Conservation (phyloP, 1,284 basidiomycete genomes). For the Retiboletus fuscus region DNA sequence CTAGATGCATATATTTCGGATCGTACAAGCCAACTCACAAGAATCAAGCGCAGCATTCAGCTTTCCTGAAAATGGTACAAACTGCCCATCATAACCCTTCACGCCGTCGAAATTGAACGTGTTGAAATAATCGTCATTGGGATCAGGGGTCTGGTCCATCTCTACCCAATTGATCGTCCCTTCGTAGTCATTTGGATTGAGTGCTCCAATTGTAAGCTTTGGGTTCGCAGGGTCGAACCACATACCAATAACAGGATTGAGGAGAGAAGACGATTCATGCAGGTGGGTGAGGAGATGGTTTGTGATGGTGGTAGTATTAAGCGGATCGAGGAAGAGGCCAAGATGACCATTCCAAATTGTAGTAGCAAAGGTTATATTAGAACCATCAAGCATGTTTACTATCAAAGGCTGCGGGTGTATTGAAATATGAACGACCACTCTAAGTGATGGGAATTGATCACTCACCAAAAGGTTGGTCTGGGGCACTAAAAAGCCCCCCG, state of each 20-base stretch:
- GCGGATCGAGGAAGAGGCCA: conserved; percentile 43
- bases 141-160: conserved; percentile 37
- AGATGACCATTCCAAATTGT: conserved; percentile 42
- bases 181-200: conserved; percentile 49
- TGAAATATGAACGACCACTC: not conserved
- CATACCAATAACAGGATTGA: conserved; percentile 49
- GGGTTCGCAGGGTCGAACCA: conserved; percentile 46
- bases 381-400: conserved; percentile 44
- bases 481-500: conserved; percentile 36
- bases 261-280: conserved; percentile 39
- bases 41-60: conserved; percentile 43
- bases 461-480: conserved; percentile 37
- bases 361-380: conserved; percentile 9
- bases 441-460: not conserved
- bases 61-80: conserved; percentile 38
- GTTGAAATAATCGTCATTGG: conserved; percentile 33
- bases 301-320: conserved; percentile 29
- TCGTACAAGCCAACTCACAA: conserved; percentile 29
- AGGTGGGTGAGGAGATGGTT: conserved; percentile 37
- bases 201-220: conserved; percentile 48
- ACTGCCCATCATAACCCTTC: conserved; percentile 47
- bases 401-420: not conserved
- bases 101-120: conserved; percentile 45
- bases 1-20: not conserved
- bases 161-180: conserved; percentile 49